A percentile compares a stretch with the other conserved stretches of the same genome.
phyloP scores from a whole-genome alignment of 1,139 yeast species.

The Yamadazyma blattariae region DNA sequence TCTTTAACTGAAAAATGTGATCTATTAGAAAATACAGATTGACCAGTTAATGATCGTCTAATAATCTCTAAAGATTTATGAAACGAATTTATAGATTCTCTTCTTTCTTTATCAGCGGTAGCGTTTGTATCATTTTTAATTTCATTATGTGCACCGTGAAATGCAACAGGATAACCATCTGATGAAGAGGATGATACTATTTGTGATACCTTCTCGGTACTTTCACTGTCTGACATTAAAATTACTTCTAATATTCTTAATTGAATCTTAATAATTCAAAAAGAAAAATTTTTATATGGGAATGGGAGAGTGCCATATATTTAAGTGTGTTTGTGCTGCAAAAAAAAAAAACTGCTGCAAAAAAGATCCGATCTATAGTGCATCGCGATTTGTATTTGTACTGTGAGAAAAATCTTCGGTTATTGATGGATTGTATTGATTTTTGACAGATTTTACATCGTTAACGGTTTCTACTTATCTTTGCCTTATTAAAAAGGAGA shows the following conservation, averaged over 20 bases:
- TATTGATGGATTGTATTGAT: no score
- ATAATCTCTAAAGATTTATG: constrained; percentile 13
- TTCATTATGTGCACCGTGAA: neutral
- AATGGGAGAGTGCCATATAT: neutral
- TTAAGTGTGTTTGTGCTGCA: constrained; percentile 1
- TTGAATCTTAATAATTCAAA: neutral
- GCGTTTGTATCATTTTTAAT: no score
- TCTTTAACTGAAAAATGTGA: constrained; percentile 28
- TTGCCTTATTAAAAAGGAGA: no score
- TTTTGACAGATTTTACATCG: no score
- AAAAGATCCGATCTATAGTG: constrained; percentile 1
- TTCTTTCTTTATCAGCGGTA: neutral
- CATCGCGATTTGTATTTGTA: neutral
- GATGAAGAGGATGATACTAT: neutral
- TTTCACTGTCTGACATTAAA: neutral
- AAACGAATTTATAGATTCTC: constrained; percentile 12
- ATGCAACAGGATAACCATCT: neutral
- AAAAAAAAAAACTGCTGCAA: constrained; percentile 1
- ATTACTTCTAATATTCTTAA: no score
- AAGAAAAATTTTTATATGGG: no score
- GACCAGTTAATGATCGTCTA: constrained; percentile 11
- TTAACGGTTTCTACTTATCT: no score
- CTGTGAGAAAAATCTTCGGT: no score
- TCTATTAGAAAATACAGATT: constrained; percentile 10
- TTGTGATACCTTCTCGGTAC: neutral